phyloP scores from a whole-genome alignment of 768 basidiomycete genomes.

The Serpula lacrymans region DNA sequence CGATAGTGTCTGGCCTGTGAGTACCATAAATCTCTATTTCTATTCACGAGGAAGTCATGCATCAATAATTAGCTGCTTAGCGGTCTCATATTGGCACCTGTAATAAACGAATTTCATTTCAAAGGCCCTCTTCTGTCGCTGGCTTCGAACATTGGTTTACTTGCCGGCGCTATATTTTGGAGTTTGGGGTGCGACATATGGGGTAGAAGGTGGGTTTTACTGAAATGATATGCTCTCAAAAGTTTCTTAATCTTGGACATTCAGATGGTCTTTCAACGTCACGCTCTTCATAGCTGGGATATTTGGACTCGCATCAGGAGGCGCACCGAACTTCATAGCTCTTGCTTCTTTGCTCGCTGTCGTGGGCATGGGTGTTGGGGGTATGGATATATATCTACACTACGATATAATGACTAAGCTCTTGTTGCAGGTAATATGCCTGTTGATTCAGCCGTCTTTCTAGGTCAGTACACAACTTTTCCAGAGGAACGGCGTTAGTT shows the following conservation, averaged over 20 bases:
- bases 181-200: constrained; percentile 48
- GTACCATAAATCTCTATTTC: constrained; percentile 5
- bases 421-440: constrained; percentile 44
- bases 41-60: background rate
- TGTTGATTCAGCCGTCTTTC: constrained; percentile 50
- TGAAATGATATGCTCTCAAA: background rate
- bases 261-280: constrained; percentile 49
- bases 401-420: background rate
- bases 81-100: constrained; percentile 45
- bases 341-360: constrained; percentile 46
- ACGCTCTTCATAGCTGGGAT: constrained; percentile 52
- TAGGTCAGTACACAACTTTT: constrained; percentile 29
- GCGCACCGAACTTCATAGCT: constrained; percentile 42
- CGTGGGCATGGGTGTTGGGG: constrained; percentile 48
- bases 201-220: constrained; percentile 38
- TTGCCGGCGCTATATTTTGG: constrained; percentile 50
- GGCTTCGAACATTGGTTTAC: constrained; percentile 49
- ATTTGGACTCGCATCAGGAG: constrained; percentile 51
- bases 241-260: background rate
- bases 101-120: constrained; percentile 46
- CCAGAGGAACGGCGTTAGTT: background rate
- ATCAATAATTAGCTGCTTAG: constrained; percentile 32
- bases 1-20: constrained; percentile 39
- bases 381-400: constrained; percentile 7
- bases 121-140: constrained; percentile 47